Base-by-base conservation (phyloP, 2,329 filamentous ascomycete genomes). In the Curvularia sp. region DNA sequence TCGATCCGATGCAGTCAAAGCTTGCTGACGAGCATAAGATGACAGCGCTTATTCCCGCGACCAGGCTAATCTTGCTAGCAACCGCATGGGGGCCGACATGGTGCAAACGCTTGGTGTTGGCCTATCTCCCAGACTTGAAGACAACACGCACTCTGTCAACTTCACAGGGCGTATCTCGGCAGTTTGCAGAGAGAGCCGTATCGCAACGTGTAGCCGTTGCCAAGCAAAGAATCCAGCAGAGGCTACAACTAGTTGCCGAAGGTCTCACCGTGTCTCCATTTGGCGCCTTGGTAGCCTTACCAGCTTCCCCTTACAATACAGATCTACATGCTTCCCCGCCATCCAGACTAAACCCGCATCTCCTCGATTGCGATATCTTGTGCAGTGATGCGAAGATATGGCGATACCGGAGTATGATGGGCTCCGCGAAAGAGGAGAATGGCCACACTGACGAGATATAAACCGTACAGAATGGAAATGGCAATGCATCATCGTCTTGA, bases 271-370 rank as follows among this genome's bases (percentile, higher is more conserved):
- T 42, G 26, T 48, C 55, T 42, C 22, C 42, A 38, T 54, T 50
- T 63, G 54, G 58, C 58, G 61, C 44, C 61, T 63, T 63, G 61
- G 61, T 61, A 43, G 39, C 61, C 60, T 39, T 63, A 52, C 53
- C 55, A 68, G 65, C 65, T 68, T 65, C 64, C 64, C 38, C 3
- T 59, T 68, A 38, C 33, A 62, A 66, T 47, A 12, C 28, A 54
- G 58, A 60, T 66, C 38, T 55, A 54, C 60, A 48, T 15, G 15
- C 26, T 24, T 41, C 33, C 57, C 56, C 53, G 60, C 52, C 35
- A 38, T 48, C 30, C 55, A 47, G 50, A 35, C 26, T 47, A 41
- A 26, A 47, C 24, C 24, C 26, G 47, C 47, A 30, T 55, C 31
- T 51, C 52, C 41, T 43, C 51, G 38, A 59, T 66, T 57, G 61